These are phyloP conservation scores for Solanum pinnatisectum DNA, from an alignment of 257 asterid genomes.

Conservation along the genomic window DNA sequence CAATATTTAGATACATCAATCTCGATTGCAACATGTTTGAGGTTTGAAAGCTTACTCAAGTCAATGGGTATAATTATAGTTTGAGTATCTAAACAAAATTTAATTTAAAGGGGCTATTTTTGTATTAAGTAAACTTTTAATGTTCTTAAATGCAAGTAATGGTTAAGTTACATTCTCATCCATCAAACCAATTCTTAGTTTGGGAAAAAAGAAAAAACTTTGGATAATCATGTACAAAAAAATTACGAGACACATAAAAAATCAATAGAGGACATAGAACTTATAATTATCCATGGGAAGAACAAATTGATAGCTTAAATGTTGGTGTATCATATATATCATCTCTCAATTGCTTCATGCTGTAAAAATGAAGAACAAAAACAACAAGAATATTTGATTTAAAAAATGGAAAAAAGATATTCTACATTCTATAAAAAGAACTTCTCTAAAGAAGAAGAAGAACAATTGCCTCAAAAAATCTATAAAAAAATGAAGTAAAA, in stretches of 20 bases:
- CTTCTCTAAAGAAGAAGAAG: slow-evolving; percentile 24
- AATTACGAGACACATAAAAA: background rate
- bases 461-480: slow-evolving; percentile 36
- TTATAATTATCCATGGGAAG: slow-evolving; percentile 76
- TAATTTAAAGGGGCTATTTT: background rate
- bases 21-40: background rate
- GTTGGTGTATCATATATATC: slow-evolving; percentile 50
- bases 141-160: background rate
- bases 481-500: slow-evolving; percentile 9
- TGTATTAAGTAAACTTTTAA: background rate
- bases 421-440: background rate
- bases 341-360: slow-evolving; percentile 71
- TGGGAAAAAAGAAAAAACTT: background rate
- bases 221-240: background rate
- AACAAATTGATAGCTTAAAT: slow-evolving; percentile 54
- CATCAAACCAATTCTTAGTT: background rate
- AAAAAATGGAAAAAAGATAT: background rate
- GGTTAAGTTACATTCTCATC: background rate
- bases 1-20: background rate
- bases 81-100: background rate
- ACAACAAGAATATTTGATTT: background rate
- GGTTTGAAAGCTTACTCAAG: background rate
- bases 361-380: slow-evolving; percentile 12
- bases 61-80: background rate
- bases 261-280: slow-evolving; percentile 6